Evolutionary conservation across 306 rosid genomes (phyloP).

Genomic region (Lathyrus tuberosus): DNA sequence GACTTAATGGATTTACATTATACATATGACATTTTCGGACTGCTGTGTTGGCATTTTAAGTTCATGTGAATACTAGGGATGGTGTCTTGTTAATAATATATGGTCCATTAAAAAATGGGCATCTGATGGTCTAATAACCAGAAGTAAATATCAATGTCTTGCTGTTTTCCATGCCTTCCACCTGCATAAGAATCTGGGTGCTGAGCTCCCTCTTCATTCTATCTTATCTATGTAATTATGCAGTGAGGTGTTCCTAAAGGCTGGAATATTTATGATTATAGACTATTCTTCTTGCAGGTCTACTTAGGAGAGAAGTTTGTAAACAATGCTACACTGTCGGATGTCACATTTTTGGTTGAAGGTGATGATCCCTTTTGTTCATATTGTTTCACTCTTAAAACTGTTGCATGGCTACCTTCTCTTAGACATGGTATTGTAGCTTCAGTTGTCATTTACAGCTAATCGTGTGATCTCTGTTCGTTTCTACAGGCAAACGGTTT

Average conservation of each 20-base stretch:
- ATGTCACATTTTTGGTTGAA: slow-evolving; percentile 93
- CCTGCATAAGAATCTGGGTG: slow-evolving; percentile 32
- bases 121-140: slow-evolving; percentile 7
- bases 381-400: slow-evolving; percentile 28
- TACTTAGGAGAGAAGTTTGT: slow-evolving; percentile 93
- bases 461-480: slow-evolving; percentile 29
- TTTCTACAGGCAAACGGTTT: slow-evolving; percentile 82
- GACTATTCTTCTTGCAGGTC: slow-evolving; percentile 67
- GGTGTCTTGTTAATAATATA: neutral
- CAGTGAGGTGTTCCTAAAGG: neutral
- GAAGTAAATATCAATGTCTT: slow-evolving; percentile 20
- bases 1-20: slow-evolving; percentile 17
- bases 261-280: slow-evolving; percentile 32
- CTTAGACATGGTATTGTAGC: slow-evolving; percentile 18
- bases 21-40: slow-evolving; percentile 24
- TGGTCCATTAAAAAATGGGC: slow-evolving; percentile 20
- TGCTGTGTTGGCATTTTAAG: slow-evolving; percentile 27
- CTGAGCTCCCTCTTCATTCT: slow-evolving; percentile 26
- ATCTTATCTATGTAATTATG: neutral
- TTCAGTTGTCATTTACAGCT: slow-evolving; percentile 31
- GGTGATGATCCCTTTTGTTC: slow-evolving; percentile 55
- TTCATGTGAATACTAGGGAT: slow-evolving; percentile 11
- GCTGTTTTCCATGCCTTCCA: slow-evolving; percentile 23
- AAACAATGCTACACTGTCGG: slow-evolving; percentile 80
- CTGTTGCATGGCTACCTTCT: neutral